Base-by-base conservation (phyloP, 306 rosid genomes). In the Rosa persica region DNA sequence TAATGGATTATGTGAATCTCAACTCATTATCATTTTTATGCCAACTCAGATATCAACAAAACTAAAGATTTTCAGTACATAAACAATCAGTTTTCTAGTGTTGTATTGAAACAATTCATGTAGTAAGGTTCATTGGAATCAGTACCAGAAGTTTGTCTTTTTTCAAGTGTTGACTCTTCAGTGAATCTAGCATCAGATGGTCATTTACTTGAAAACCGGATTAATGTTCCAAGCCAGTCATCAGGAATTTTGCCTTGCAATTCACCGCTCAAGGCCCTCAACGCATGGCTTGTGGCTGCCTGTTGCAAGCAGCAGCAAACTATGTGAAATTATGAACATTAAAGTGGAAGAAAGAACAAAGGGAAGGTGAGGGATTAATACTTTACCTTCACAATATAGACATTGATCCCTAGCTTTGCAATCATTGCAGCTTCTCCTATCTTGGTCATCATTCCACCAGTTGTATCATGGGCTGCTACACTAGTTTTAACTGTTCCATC, bases 371-470 rank as follows among this genome's bases (percentile, higher is more conserved):
- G 40, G 34, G 46, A 30, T 11, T 49, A 44, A 11, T 12, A 17
- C 2, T 27, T 83, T 85, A 92, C 97, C 81, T 92, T 86, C 23
- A 92, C 98, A 36, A 95, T 95, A 85, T 87, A 89, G 68, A 95
- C 97, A 75, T 92, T 88, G 57, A 94, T 92, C 71, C 97, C 98
- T 15, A 89, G 91, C 81, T 84, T 92, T 72, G 98, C 97, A 81
- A 94, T 90, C 90, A 86, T 72, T 70, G 98, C 98, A 52, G 98
- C 97, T 80, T 94, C 97, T 17, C 90, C 58, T 83, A 92, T 85
- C 88, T 92, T 92, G 70, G 98, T 86, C 83, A 76, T 62, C 97
- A 94, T 94, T 46, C 98, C 95, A 8, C 97, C 97, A 8, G 97
- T 94, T 52, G 97, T 94, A 73, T 92, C 97, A 84, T 94, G 97